These are phyloP conservation scores for Plasmopara viticola DNA, from an alignment of 352 stramenopile genomes.

Conservation along the genomic window DNA sequence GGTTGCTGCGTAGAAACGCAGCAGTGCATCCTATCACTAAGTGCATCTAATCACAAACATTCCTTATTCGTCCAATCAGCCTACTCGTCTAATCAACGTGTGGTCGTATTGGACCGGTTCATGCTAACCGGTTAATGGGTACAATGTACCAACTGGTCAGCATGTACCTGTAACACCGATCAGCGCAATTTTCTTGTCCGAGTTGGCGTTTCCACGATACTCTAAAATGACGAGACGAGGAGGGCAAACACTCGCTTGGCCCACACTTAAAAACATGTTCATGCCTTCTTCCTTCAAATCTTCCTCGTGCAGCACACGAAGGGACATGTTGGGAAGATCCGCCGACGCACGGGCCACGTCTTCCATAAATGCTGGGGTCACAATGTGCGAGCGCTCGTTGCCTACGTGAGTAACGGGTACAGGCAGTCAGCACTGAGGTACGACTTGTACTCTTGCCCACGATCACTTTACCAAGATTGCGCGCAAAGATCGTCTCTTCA, in stretches of 20 bases:
- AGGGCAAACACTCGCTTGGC: conserved; percentile 58
- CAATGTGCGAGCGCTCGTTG: conserved; percentile 75
- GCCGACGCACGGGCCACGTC: conserved; percentile 51
- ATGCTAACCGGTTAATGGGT: no score
- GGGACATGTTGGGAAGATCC: conserved; percentile 72
- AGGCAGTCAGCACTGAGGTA: neutral
- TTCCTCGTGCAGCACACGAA: conserved; percentile 71
- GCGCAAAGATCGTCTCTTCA: conserved; percentile 81
- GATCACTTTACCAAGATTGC: conserved; percentile 52
- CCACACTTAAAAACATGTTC: conserved; percentile 83
- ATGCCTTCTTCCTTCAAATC: conserved; percentile 75
- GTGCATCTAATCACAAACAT: no score
- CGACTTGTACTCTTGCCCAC: neutral
- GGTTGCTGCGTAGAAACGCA: no score
- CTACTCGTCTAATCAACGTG: no score
- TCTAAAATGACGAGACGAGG: conserved; percentile 82
- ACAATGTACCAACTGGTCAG: no score
- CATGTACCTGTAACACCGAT: conserved; percentile 38
- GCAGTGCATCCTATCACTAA: no score
- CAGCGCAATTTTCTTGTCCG: conserved; percentile 66
- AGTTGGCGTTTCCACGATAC: conserved; percentile 64
- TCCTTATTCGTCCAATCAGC: no score
- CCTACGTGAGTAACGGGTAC: conserved; percentile 16
- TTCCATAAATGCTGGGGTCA: conserved; percentile 79
- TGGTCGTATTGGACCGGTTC: no score